These are phyloP conservation scores for Beverwykella pulmonaria DNA, from an alignment of 495 filamentous ascomycete species.

Conservation along the genomic window DNA sequence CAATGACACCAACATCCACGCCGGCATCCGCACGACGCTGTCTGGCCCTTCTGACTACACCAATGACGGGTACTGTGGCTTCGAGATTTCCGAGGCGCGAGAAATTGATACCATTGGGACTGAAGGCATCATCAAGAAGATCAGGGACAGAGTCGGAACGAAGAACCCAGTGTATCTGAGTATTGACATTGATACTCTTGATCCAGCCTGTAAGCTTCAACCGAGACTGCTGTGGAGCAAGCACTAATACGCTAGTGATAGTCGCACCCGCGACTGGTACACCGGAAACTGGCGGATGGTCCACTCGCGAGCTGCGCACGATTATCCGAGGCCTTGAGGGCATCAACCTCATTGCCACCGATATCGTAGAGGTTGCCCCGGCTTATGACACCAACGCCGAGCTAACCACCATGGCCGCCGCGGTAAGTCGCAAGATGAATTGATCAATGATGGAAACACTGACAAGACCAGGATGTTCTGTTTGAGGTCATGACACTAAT, in stretches of 20 bases:
- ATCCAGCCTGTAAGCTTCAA: constrained; percentile 68
- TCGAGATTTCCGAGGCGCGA: constrained; percentile 76
- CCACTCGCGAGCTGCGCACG: constrained; percentile 73
- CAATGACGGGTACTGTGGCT: constrained; percentile 83
- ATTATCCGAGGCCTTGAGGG: constrained; percentile 74
- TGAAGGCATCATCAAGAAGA: constrained; percentile 72
- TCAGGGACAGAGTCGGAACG: constrained; percentile 71
- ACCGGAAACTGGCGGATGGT: constrained; percentile 85
- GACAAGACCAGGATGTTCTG: constrained; percentile 59
- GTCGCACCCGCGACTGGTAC: constrained; percentile 84
- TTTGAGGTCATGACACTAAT: constrained; percentile 82
- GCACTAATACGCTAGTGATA: constrained; percentile 25
- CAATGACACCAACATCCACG: constrained; percentile 84
- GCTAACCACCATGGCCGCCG: constrained; percentile 81
- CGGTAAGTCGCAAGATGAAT: constrained; percentile 45
- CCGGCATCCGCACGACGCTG: constrained; percentile 79
- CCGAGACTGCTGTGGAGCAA: not conserved
- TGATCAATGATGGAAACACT: not conserved
- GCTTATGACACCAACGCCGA: constrained; percentile 84
- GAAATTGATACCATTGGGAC: constrained; percentile 78
- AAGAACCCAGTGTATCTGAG: constrained; percentile 77
- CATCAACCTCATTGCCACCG: constrained; percentile 75
- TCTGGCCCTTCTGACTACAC: constrained; percentile 72
- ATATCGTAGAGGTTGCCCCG: constrained; percentile 86
- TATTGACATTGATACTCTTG: constrained; percentile 87